Conservation (phyloP, 805 yeast genomes). For the Teunomyces stri region DNA sequence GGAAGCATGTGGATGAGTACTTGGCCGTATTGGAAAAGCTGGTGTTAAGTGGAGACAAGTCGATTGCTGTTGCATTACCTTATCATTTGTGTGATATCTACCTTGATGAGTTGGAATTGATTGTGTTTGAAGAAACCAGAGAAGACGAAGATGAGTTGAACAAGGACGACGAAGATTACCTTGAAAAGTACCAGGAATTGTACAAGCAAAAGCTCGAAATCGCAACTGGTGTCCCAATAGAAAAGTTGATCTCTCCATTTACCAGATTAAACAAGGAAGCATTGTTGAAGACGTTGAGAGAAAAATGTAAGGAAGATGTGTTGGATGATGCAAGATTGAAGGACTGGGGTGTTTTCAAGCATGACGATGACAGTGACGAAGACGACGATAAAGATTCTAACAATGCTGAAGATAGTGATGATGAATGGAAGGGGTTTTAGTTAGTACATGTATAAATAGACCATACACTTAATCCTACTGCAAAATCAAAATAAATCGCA, state of each 20-base stretch:
- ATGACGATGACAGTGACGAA: slow-evolving; percentile 21
- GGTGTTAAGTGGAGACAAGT: slow-evolving; percentile 57
- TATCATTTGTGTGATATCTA: slow-evolving; percentile 82
- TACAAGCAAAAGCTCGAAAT: slow-evolving; percentile 28
- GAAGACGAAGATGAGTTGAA: slow-evolving; percentile 31
- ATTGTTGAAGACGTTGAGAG: slow-evolving; percentile 60
- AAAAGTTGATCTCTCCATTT: slow-evolving; percentile 59
- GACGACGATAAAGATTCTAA: slow-evolving; percentile 15
- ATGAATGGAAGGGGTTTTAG: slow-evolving; percentile 36
- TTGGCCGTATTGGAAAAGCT: slow-evolving; percentile 39
- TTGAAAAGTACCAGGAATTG: slow-evolving; percentile 30
- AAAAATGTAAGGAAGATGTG: slow-evolving; percentile 63
- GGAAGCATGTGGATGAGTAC: slow-evolving; percentile 59
- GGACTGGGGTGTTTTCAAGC: slow-evolving; percentile 57
- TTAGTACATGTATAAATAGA: slow-evolving; percentile 1
- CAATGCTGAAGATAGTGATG: slow-evolving; percentile 15
- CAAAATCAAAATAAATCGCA: neutral
- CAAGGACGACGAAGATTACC: slow-evolving; percentile 30
- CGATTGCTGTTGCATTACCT: slow-evolving; percentile 72
- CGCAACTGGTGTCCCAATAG: slow-evolving; percentile 50
- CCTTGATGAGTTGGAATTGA: slow-evolving; percentile 77
- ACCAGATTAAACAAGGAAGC: slow-evolving; percentile 47
- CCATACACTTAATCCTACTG: neutral
- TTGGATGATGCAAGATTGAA: slow-evolving; percentile 60
- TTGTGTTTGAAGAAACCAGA: slow-evolving; percentile 50